Evolutionary conservation across 345 rosid genomes (phyloP), one percentile per base, ranked within the genome.

Genomic region (Angophora floribunda): DNA sequence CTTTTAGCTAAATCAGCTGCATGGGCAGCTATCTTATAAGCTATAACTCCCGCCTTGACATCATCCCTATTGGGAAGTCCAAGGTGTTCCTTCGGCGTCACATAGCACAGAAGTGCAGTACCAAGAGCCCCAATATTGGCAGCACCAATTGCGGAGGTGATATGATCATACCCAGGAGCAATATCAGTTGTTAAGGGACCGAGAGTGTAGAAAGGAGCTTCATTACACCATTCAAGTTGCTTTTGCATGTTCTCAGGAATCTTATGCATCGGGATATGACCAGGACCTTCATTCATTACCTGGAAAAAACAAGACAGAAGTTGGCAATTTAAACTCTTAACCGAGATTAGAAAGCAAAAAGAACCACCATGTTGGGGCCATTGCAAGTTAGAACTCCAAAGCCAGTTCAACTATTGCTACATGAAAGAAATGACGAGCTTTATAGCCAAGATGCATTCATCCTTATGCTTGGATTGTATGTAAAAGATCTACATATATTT

Each of bases 251-350:
- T 98, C 94, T 97, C 99, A 51, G 99, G 99, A 86, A 98, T 98
- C 95, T 98, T 97, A 94, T 97, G 99, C 95, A 97, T 93, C 36
- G 99, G 99, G 55, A 98, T 91, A 93, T 97, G 98, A 44, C 99
- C 99, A 24, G 99, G 99, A 9, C 99, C 99, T 95, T 98, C 99
- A 93, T 98, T 98, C 99, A 98, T 98, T 88, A 98, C 99, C 99
- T 98, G 90, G 45, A 91, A 89, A 36, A 80, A 8, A 53, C 85
- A 52, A 45, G 85, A 79, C 63, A 55, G 3, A 75, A 36, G 82
- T 36, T 75, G n/a, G 75, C 41, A 63, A n/a, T n/a, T 63, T 16
- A 75, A 75, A 41, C 26, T 75, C 47, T 51, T 30, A 32, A 52
- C 63, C 1, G 1, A 85, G 63, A 32, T 17, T 52, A 52, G 52